phyloP scores from a whole-genome alignment of 306 rosid species.

The Acacia crassicarpa region DNA sequence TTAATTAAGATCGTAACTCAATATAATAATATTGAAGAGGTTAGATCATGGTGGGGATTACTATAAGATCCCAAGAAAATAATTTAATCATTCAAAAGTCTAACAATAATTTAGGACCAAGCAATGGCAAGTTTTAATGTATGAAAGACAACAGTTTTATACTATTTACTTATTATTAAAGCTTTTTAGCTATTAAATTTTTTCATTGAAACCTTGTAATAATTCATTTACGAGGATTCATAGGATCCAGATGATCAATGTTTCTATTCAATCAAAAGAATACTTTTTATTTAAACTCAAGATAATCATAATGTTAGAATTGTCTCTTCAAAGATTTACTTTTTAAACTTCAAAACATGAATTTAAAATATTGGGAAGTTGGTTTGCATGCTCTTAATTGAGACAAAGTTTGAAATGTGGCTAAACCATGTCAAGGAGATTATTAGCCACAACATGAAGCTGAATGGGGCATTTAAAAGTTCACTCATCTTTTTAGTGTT shows the following conservation, averaged over 20 bases:
- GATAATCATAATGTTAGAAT: no score
- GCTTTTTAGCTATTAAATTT: no score
- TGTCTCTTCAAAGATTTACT: not conserved
- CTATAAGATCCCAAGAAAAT: no score
- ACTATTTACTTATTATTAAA: no score
- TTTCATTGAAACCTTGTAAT: no score
- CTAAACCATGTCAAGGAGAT: not conserved
- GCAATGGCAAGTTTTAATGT: no score
- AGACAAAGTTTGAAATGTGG: not conserved
- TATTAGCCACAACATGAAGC: not conserved
- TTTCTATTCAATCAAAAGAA: not conserved
- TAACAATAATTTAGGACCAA: no score
- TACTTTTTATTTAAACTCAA: not conserved
- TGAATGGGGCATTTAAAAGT: not conserved
- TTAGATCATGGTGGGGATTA: not conserved
- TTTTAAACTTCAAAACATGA: not conserved
- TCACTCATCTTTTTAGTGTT: not conserved
- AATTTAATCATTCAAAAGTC: no score
- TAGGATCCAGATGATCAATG: not conserved
- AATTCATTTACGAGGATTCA: no score
- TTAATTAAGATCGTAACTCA: no score
- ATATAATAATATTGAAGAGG: no score
- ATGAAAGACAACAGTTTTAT: no score
- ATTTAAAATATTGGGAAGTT: not conserved
- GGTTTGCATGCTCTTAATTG: not conserved